Evolutionary conservation across 352 stramenopile species (phyloP), one percentile per base, ranked within the genome.

Genomic region (Pythium aquatile): DNA sequence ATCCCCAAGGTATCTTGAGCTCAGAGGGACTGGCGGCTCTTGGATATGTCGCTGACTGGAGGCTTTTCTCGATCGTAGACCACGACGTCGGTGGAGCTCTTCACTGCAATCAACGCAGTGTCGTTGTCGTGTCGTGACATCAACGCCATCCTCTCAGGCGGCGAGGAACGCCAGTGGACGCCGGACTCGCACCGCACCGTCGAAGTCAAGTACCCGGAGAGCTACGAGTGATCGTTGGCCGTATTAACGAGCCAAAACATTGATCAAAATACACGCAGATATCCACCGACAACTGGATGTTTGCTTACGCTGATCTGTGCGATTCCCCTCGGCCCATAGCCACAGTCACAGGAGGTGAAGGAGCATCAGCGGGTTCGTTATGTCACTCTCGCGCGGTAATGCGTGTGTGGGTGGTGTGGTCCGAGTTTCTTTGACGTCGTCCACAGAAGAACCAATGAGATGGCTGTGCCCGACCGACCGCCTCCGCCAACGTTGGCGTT

Each of bases 71-170:
- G 35, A n/a, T 49, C 4, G 8, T 39, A 89, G 73, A 80, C 55
- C 30, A 91, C 77, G 17, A 79, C 73, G 6, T 78, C 87, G 1
- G 73, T 67, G 24, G 73, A 89, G 33, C 73, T 94, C 42, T 91
- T 95, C 42, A 67, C 77, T 5, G 66, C 87, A 9, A 88, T 95
- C 57, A 72, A 78, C 47, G 77, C 70, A 9, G 77, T 93, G 20
- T 81, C 73, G 47, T 75, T 95, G 9, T 95, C 87, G 1, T 83
- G 83, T 37, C 53, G 69, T 8, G 87, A 93, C 29, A 92, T 95
- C 68, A 84, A 73, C 28, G 70, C 77, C 59, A 64, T 95, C 29
- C 66, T 95, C 11, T 75, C 75, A 1, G 85, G 85, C 39, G 87
- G 83, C 4, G 76, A 79, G 42, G 81, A 89, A 13, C 58, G 65